A percentile compares a stretch with the other conserved stretches of the same genome.
These are phyloP conservation scores for Suillus lakei DNA, from an alignment of 768 basidiomycete genomes.

Conservation along the genomic window DNA sequence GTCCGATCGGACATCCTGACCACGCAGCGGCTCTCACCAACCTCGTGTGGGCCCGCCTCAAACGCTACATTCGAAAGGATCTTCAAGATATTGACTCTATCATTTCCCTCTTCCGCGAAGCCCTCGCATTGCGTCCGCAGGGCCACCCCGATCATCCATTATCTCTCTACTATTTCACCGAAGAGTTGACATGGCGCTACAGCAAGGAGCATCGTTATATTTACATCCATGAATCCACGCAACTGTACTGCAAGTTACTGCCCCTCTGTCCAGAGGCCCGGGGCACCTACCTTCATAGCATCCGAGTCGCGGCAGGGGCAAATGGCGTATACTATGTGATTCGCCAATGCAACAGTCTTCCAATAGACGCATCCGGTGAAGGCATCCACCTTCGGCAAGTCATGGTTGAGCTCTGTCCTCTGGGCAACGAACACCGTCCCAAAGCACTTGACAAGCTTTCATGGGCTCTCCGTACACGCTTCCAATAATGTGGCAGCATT, in stretches of 20 bases:
- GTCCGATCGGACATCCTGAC: background rate
- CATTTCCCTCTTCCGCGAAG: background rate
- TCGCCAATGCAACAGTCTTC: background rate
- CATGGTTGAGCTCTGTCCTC: background rate
- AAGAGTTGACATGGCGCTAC: background rate
- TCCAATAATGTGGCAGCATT: background rate
- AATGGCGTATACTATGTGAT: background rate
- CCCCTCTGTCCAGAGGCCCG: background rate
- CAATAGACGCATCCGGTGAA: background rate
- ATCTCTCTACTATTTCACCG: background rate
- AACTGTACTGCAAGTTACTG: background rate
- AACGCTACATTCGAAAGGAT: background rate
- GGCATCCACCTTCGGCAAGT: background rate
- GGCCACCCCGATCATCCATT: background rate
- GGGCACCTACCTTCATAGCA: background rate
- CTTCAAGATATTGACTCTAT: background rate
- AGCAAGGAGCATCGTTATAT: background rate
- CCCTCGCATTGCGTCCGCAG: background rate
- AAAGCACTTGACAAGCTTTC: background rate
- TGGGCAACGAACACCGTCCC: background rate
- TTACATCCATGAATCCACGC: background rate
- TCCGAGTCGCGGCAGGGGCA: background rate
- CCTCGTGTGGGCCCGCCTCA: background rate
- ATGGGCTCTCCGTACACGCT: background rate
- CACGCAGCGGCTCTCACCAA: background rate